Base-by-base conservation (phyloP, 2,329 filamentous ascomycete species). In the Hymenoscyphus repandus region DNA sequence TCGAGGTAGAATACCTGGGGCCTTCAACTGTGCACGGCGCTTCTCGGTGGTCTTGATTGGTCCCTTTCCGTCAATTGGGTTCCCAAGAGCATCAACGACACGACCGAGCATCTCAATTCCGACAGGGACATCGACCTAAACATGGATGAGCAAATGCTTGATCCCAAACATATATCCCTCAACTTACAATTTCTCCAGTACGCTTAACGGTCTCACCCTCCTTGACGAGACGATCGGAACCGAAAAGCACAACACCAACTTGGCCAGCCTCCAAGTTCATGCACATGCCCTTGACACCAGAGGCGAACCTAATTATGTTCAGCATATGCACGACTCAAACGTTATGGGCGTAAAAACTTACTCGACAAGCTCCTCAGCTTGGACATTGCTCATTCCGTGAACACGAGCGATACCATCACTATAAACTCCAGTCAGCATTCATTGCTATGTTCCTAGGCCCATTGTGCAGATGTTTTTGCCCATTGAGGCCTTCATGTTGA, bases 381-480 rank as follows among this genome's bases (percentile, higher is more conserved):
- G 93, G 78, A 99, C 93, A 75, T 99, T 99, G 88, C 84, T 89
- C 90, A 99, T 91, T 73, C 93, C 93, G 77, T 99, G 91, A 67
- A 99, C 92, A 91, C 93, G 92, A 74, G 93, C 93, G 72, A 99
- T 99, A 95, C 93, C 93, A 80, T 99, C 93, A 93, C 93, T 97
- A 67, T 60, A 38, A 54, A 52, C 37, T 7, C 37, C 42, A 53
- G 53, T 64, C 51, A 65, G 62, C 49, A 50, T 40, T 47, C 30
- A 43, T 22, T 41, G 47, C 34, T 40, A 9, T 17, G 39, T 13
- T 45, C 20, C 11, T 18, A 12, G 31, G 31, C 39, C 38, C 42
- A 34, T 50, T 42, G 31, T 49, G 57, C 58, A 52, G 53, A 51
- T 54, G 48, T 52, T 59, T 38, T 50, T 33, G 34, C 37, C 38